These are phyloP conservation scores for Wallacemonas rigidus DNA, from an alignment of 208 protist genomes.

Conservation along the genomic window DNA sequence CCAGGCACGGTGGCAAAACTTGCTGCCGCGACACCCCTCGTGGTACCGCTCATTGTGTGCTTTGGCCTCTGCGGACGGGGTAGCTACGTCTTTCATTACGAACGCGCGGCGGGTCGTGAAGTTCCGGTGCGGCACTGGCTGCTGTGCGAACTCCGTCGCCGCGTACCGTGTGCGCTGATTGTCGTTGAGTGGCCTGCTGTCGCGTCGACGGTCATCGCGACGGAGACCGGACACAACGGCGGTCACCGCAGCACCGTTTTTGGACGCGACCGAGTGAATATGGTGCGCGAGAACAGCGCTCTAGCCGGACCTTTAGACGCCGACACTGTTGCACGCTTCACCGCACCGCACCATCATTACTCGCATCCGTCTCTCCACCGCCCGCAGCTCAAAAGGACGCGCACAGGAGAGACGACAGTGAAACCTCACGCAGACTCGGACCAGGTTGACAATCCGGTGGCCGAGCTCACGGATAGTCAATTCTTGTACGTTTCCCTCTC, in stretches of 20 bases:
- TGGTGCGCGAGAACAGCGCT: not conserved
- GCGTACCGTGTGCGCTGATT: constrained; percentile 60
- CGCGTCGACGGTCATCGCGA: too few species aligned
- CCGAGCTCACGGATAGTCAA: constrained; percentile 16
- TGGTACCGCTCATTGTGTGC: constrained; percentile 59
- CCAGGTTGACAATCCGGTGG: not conserved
- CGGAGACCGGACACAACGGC: too few species aligned
- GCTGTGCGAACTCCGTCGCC: constrained; percentile 59
- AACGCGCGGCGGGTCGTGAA: constrained; percentile 46
- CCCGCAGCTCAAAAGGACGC: too few species aligned
- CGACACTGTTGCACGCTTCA: not conserved
- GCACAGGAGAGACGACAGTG: too few species aligned
- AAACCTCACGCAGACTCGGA: too few species aligned
- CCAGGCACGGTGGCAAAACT: not conserved
- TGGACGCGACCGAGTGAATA: not conserved
- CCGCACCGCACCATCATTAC: not conserved
- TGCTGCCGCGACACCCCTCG: not conserved
- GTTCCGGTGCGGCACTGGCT: constrained; percentile 56
- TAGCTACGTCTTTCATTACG: constrained; percentile 51
- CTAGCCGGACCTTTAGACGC: not conserved
- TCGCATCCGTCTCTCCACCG: not conserved
- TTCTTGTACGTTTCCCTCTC: constrained; percentile 3
- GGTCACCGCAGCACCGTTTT: too few species aligned
- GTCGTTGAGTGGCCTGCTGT: constrained; percentile 40
- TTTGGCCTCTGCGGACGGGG: constrained; percentile 42